phyloP scores from a whole-genome alignment of 2,329 filamentous ascomycete genomes.

The Taxawa tesnikishii region DNA sequence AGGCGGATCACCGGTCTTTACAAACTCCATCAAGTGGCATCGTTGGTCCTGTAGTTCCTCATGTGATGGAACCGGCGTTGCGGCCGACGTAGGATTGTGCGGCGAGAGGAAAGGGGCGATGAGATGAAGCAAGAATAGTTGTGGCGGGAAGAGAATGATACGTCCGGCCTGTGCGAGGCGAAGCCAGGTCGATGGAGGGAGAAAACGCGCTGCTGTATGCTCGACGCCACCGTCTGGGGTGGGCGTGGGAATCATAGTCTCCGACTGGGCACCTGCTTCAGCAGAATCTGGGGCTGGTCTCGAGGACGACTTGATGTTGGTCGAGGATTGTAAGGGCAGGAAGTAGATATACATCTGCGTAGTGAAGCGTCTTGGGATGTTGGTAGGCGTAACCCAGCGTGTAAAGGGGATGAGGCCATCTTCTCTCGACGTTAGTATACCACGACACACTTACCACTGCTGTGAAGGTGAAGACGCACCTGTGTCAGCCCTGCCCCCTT shows the following conservation, averaged over 20 bases:
- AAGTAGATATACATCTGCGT: conserved; percentile 97
- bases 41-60: conserved; percentile 38
- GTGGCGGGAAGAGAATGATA: conserved; percentile 82
- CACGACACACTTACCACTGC: background rate
- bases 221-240: conserved; percentile 59
- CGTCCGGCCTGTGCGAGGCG: conserved; percentile 47
- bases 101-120: conserved; percentile 41
- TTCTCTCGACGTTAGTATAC: conserved; percentile 16
- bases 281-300: conserved; percentile 16
- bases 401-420: conserved; percentile 70
- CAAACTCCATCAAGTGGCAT: conserved; percentile 40
- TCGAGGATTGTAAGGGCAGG: conserved; percentile 43
- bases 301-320: conserved; percentile 20
- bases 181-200: conserved; percentile 59
- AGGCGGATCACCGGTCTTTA: conserved; percentile 28
- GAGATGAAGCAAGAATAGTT: conserved; percentile 60
- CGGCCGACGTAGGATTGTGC: conserved; percentile 13
- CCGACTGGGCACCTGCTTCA: conserved; percentile 18
- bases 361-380: conserved; percentile 65
- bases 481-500: conserved; percentile 50
- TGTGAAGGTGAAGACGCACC: conserved; percentile 30
- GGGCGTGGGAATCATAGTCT: conserved; percentile 54
- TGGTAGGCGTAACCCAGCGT: conserved; percentile 75
- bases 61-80: conserved; percentile 14
- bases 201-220: conserved; percentile 67